Conservation (phyloP, 23 red algal species). For the Pyropia haitanensis region DNA sequence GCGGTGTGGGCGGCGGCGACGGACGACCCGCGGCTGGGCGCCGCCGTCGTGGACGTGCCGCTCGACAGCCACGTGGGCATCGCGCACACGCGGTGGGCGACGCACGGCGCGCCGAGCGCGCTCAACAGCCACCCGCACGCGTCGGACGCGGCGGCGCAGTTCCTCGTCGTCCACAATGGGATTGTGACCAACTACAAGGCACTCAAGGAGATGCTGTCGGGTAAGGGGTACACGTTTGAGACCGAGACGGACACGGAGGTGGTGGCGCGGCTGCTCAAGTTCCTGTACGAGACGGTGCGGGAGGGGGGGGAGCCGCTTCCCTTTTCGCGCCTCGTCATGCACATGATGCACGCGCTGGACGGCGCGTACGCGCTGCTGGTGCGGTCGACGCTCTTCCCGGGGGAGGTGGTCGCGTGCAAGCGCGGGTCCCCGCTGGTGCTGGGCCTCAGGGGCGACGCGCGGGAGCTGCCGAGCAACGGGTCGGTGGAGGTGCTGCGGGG, state of each 20-base stretch:
- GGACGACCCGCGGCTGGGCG: neutral
- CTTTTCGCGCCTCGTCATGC: constrained; percentile 89
- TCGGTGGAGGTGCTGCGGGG: too few relatives aligned
- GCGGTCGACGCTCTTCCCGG: constrained; percentile 61
- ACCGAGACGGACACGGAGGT: constrained; percentile 96
- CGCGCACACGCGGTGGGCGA: constrained; percentile 97
- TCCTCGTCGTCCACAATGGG: constrained; percentile 97
- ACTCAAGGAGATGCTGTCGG: constrained; percentile 59
- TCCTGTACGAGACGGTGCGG: constrained; percentile 68
- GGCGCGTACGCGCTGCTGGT: constrained; percentile 86
- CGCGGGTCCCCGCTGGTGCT: constrained; percentile 93
- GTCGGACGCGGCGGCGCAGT: constrained; percentile 57
- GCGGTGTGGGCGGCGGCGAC: constrained; percentile 2
- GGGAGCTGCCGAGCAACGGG: neutral
- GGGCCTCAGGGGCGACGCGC: constrained; percentile 44
- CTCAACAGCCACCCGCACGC: constrained; percentile 85
- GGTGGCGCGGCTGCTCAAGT: constrained; percentile 74
- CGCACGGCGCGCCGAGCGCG: constrained; percentile 71
- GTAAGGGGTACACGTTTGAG: constrained; percentile 48
- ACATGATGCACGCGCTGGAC: constrained; percentile 81
- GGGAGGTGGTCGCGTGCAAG: constrained; percentile 85
- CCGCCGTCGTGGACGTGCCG: constrained; percentile 19
- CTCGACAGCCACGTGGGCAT: constrained; percentile 72
- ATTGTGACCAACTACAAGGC: constrained; percentile 94
- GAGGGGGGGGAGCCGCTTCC: constrained; percentile 39